These are phyloP conservation scores for Huntiella moniliformis DNA, from an alignment of 2,329 filamentous ascomycete species.

Conservation along the genomic window DNA sequence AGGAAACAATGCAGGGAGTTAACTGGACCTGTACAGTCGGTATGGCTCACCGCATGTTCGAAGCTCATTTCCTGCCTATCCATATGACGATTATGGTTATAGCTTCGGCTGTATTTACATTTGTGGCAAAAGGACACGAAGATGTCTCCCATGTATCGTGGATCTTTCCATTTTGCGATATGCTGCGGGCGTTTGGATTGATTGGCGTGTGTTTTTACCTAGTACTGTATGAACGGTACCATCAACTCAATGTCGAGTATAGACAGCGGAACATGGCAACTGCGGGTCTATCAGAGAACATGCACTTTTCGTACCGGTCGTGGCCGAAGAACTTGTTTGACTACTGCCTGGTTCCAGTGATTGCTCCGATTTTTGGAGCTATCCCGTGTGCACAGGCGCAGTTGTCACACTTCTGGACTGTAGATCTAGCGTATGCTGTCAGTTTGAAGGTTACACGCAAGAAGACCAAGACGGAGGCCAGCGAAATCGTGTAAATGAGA, in stretches of 20 bases:
- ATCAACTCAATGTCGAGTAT: conserved; percentile 38
- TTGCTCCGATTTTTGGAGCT: conserved; percentile 48
- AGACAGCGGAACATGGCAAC: conserved; percentile 49
- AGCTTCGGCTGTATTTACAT: conserved; percentile 40
- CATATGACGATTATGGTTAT: conserved; percentile 48
- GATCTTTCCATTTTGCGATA: conserved; percentile 41
- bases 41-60: conserved; percentile 49
- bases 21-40: conserved; percentile 38
- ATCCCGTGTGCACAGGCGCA: conserved; percentile 50
- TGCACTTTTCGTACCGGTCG: conserved; percentile 43
- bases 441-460: conserved; percentile 46
- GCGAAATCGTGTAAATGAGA: no score
- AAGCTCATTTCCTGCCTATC: conserved; percentile 52
- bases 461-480: conserved; percentile 1
- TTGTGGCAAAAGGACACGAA: conserved; percentile 30
- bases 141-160: conserved; percentile 34
- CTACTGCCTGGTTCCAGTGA: conserved; percentile 45
- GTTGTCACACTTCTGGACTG: conserved; percentile 50
- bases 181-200: conserved; percentile 42
- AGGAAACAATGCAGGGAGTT: conserved; percentile 30
- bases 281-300: conserved; percentile 43
- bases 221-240: conserved; percentile 48
- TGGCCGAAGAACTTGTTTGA: conserved; percentile 39
- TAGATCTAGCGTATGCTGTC: conserved; percentile 50
- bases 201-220: conserved; percentile 44